Conservation (phyloP, 305 asterid genomes). For the Nicotiana rustica region DNA sequence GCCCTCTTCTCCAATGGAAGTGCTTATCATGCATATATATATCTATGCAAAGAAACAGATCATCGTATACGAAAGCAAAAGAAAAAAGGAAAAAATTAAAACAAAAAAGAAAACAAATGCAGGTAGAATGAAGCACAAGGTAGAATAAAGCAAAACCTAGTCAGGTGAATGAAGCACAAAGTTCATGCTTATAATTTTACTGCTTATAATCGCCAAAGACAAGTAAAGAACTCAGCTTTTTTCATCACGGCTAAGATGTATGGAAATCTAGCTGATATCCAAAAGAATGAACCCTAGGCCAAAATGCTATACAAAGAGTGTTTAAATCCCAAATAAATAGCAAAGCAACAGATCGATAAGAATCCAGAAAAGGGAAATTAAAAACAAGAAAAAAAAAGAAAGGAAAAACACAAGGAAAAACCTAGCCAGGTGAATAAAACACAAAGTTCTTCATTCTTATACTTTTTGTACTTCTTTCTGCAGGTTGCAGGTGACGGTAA, state of each 20-base stretch:
- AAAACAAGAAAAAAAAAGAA: no score
- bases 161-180: background rate
- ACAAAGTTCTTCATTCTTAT: background rate
- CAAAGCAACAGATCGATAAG: constrained; percentile 18
- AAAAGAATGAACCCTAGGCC: background rate
- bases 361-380: background rate
- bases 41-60: background rate
- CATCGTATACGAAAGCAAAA: background rate
- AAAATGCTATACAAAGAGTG: background rate
- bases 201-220: background rate
- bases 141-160: background rate
- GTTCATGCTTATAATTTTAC: background rate
- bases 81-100: background rate
- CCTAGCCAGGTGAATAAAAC: background rate
- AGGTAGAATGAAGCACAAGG: background rate
- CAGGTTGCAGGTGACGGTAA: background rate
- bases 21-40: background rate
- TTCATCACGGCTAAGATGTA: background rate
- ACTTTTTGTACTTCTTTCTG: background rate
- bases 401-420: background rate
- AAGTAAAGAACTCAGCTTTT: background rate
- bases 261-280: background rate
- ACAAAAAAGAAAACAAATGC: background rate
- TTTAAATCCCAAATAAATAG: background rate
- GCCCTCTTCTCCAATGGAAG: background rate